Conservation (phyloP, 2,329 filamentous ascomycete species). For the Aspergillus sp. region DNA sequence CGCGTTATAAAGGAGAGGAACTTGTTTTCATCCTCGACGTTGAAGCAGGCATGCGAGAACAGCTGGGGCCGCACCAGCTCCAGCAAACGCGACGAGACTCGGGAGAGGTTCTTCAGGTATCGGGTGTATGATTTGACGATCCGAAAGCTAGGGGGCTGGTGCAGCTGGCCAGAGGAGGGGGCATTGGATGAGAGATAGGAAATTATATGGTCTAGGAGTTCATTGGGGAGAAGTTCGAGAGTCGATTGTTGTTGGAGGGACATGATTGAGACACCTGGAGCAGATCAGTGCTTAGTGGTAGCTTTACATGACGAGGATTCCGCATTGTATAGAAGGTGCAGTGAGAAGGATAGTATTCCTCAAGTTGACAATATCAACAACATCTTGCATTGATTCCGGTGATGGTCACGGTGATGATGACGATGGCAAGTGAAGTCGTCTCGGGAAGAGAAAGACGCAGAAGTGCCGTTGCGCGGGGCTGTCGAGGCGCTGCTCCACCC, state of each 20-base stretch:
- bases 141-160: constrained; percentile 45
- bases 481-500: no score
- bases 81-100: constrained; percentile 52
- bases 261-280: constrained; percentile 10
- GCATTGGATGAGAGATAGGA: constrained; percentile 48
- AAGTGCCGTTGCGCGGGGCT: constrained; percentile 12
- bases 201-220: constrained; percentile 57
- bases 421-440: not conserved
- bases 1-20: constrained; percentile 35
- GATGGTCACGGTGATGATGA: not conserved
- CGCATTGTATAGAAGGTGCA: not conserved
- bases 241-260: constrained; percentile 12
- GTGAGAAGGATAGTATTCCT: not conserved
- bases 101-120: constrained; percentile 54
- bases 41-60: constrained; percentile 51
- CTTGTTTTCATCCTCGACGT: constrained; percentile 28
- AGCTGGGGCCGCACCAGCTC: constrained; percentile 49
- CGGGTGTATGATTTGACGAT: constrained; percentile 35
- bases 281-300: not conserved
- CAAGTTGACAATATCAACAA: no score
- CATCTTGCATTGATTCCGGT: no score
- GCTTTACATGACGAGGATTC: constrained; percentile 10
- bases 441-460: constrained; percentile 10
- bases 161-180: constrained; percentile 46
- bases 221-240: constrained; percentile 51